phyloP scores from a whole-genome alignment of 1,284 basidiomycete species.

The Cryptococcus sp. region DNA sequence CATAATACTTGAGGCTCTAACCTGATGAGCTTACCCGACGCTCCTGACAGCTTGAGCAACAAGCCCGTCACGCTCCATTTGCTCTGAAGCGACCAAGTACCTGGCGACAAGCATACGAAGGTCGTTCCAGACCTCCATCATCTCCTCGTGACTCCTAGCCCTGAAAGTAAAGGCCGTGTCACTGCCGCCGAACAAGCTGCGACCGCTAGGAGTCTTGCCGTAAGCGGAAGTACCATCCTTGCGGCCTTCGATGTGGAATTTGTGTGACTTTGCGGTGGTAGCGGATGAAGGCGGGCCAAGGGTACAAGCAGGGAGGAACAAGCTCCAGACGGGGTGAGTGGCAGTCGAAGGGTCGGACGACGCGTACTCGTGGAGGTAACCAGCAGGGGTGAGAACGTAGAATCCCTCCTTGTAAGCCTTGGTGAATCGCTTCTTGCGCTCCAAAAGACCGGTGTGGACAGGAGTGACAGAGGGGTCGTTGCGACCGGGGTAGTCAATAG shows the following conservation, averaged over 20 bases:
- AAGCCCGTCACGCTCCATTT: slow-evolving; percentile 89
- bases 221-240: slow-evolving; percentile 63
- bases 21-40: slow-evolving; percentile 67
- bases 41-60: slow-evolving; percentile 89
- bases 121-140: slow-evolving; percentile 99
- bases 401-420: slow-evolving; percentile 84
- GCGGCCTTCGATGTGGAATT: slow-evolving; percentile 95
- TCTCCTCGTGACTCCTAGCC: slow-evolving; percentile 85
- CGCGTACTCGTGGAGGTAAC: slow-evolving; percentile 90
- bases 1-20: neutral
- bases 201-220: slow-evolving; percentile 64
- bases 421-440: slow-evolving; percentile 97
- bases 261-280: slow-evolving; percentile 72
- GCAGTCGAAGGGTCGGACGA: slow-evolving; percentile 72
- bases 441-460: slow-evolving; percentile 87
- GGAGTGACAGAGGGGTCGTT: slow-evolving; percentile 86
- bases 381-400: slow-evolving; percentile 92
- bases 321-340: slow-evolving; percentile 74
- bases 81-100: slow-evolving; percentile 92
- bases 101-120: slow-evolving; percentile 93
- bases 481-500: slow-evolving; percentile 87
- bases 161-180: slow-evolving; percentile 86
- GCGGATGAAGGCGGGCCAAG: slow-evolving; percentile 85
- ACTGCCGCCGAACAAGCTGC: slow-evolving; percentile 56
- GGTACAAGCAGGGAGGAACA: slow-evolving; percentile 95